phyloP scores from a whole-genome alignment of 768 basidiomycete species.

The Tubosaeta sp. region DNA sequence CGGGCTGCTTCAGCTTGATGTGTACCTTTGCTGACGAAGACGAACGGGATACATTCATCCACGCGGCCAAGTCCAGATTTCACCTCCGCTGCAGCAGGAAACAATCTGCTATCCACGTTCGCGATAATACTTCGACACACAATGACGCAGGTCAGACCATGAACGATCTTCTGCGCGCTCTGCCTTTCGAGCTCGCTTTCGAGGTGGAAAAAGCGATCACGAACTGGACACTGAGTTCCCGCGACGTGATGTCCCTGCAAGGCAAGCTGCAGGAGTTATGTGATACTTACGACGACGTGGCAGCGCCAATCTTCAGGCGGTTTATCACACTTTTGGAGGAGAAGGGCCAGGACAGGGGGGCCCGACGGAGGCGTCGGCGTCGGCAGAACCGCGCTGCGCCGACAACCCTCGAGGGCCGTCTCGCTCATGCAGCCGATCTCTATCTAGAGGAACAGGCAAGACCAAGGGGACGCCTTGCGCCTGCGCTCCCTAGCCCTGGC shows the following conservation, averaged over 20 bases:
- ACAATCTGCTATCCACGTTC: constrained; percentile 12
- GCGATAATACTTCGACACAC: constrained; percentile 10
- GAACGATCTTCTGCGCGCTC: constrained; percentile 17
- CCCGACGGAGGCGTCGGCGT: neutral
- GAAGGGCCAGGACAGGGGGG: neutral
- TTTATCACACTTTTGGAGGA: constrained; percentile 23
- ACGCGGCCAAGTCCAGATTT: constrained; percentile 20
- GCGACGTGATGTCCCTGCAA: constrained; percentile 22
- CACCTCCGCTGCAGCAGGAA: constrained; percentile 11
- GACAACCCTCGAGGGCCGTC: constrained; percentile 11
- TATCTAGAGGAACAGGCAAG: constrained; percentile 23
- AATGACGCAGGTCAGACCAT: constrained; percentile 10
- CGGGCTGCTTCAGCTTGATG: constrained; percentile 26
- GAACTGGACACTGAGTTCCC: constrained; percentile 22
- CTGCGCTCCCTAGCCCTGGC: constrained; percentile 12
- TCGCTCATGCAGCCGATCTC: constrained; percentile 14
- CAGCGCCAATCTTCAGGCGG: constrained; percentile 21
- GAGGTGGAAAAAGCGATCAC: constrained; percentile 36
- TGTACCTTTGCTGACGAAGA: constrained; percentile 26
- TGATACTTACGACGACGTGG: constrained; percentile 7
- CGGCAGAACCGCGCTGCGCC: neutral
- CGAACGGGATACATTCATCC: constrained; percentile 29
- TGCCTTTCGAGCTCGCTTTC: constrained; percentile 36
- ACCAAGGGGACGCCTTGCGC: constrained; percentile 24
- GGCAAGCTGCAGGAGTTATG: constrained; percentile 18